Evolutionary conservation across 2,329 filamentous ascomycete species (phyloP).

Genomic region (Diatrype stigma): DNA sequence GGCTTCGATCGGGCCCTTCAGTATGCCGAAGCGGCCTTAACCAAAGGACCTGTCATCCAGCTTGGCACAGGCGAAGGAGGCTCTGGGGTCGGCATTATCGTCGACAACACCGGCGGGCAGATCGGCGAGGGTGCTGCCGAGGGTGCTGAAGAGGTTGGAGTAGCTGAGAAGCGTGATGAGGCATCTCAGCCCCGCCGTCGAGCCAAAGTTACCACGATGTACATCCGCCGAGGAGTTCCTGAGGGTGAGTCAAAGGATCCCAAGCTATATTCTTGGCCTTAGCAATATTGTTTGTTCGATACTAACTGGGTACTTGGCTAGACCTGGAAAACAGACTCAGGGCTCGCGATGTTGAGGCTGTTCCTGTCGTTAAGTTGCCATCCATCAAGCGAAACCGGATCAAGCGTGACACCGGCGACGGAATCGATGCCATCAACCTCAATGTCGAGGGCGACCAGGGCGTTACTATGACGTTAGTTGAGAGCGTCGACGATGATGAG

Average conservation of each 20-base stretch:
- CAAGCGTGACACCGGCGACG: conserved; percentile 22
- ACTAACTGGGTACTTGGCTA: conserved; percentile 18
- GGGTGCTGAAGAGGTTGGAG: conserved; percentile 7
- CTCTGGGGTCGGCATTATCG: conserved; percentile 36
- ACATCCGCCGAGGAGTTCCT: conserved; percentile 39
- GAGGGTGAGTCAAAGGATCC: conserved; percentile 31
- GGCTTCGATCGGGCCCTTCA: conserved; percentile 38
- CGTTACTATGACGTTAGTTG: conserved; percentile 44
- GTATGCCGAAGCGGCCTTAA: conserved; percentile 35
- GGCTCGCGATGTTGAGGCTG: conserved; percentile 19
- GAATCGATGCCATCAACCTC: conserved; percentile 40
- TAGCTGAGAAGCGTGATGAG: conserved; percentile 19
- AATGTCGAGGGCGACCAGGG: conserved; percentile 40
- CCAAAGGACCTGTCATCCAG: conserved; percentile 34
- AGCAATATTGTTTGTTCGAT: conserved; percentile 1
- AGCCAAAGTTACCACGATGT: conserved; percentile 44
- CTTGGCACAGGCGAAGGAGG: conserved; percentile 36
- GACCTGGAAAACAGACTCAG: conserved; percentile 21
- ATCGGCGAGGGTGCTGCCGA: conserved; percentile 12
- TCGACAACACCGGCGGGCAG: conserved; percentile 30
- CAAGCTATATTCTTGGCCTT: neutral
- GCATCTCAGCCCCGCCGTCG: conserved; percentile 29
- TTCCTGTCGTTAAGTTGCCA: conserved; percentile 16
- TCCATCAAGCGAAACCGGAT: conserved; percentile 6
- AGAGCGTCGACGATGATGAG: conserved; percentile 30